phyloP scores from a whole-genome alignment of 352 stramenopile genomes.

The Pythium vanterpoolii region DNA sequence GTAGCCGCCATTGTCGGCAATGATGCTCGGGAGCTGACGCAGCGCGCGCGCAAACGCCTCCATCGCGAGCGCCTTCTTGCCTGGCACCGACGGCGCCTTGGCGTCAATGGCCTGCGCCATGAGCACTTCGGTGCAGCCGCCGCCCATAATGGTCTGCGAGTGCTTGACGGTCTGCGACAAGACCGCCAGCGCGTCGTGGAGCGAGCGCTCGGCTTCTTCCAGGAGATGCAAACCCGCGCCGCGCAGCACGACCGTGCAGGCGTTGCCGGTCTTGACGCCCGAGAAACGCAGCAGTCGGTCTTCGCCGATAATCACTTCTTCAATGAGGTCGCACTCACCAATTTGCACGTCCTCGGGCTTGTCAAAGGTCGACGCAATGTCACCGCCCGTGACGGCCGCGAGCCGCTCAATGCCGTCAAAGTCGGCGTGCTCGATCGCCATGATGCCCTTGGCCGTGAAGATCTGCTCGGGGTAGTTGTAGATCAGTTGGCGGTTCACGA shows the following conservation, averaged over 20 bases:
- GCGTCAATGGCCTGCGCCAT: constrained; percentile 94
- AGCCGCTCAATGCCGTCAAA: constrained; percentile 99
- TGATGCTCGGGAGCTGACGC: constrained; percentile 96
- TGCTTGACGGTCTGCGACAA: constrained; percentile 97
- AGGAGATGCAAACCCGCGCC: constrained; percentile 95
- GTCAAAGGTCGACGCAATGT: constrained; percentile 98
- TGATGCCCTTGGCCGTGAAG: constrained; percentile 98
- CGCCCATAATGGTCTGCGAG: constrained; percentile 95
- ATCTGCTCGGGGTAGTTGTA: constrained; percentile 99
- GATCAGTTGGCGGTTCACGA: constrained; percentile 99
- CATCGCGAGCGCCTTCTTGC: constrained; percentile 98
- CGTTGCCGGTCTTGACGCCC: constrained; percentile 94
- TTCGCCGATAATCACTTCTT: constrained; percentile 99
- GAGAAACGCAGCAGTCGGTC: constrained; percentile 96
- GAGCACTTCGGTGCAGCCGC: constrained; percentile 95
- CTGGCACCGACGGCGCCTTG: constrained; percentile 90
- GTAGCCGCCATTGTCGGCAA: constrained; percentile 99
- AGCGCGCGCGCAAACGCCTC: constrained; percentile 96
- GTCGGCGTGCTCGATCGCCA: constrained; percentile 99
- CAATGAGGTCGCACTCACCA: constrained; percentile 96
- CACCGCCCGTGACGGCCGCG: constrained; percentile 93
- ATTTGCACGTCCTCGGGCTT: constrained; percentile 95
- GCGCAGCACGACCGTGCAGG: constrained; percentile 94
- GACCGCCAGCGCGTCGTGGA: constrained; percentile 98
- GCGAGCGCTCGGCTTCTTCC: constrained; percentile 98